Percentiles rank a stretch among this genome's conserved stretches.
These are phyloP conservation scores for Crepidotus variabilis DNA, from an alignment of 768 basidiomycete species.

Conservation along the genomic window DNA sequence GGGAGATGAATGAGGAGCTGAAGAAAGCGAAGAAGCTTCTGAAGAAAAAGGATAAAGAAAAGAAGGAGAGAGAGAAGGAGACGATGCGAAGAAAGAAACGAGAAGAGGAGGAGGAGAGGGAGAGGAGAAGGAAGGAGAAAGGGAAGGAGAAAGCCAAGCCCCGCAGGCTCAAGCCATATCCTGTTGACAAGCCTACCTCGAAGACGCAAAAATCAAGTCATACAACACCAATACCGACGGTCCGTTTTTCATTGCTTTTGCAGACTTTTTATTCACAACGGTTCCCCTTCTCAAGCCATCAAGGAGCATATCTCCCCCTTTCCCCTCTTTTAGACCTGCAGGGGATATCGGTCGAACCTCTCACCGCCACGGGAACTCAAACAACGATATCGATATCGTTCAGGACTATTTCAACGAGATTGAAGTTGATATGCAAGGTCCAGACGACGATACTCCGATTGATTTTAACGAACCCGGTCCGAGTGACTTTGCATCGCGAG, in stretches of 20 bases:
- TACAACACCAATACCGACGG: too few relatives aligned
- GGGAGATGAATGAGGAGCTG: slow-evolving; percentile 24
- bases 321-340: background rate
- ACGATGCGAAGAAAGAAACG: slow-evolving; percentile 11
- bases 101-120: slow-evolving; percentile 8
- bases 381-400: slow-evolving; percentile 1
- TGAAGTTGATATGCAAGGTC: slow-evolving; percentile 8
- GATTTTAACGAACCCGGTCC: background rate
- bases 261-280: background rate
- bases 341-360: background rate
- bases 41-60: slow-evolving; percentile 16
- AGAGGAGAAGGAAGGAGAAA: slow-evolving; percentile 5
- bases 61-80: slow-evolving; percentile 12
- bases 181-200: slow-evolving; percentile 1
- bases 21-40: slow-evolving; percentile 29
- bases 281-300: background rate
- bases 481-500: background rate
- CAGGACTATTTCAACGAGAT: slow-evolving; percentile 9
- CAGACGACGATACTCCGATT: background rate
- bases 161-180: slow-evolving; percentile 1
- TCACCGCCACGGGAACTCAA: background rate
- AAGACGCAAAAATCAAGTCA: background rate
- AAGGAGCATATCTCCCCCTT: background rate
- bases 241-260: too few relatives aligned
- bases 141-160: slow-evolving; percentile 13